Conservation (phyloP, 306 rosid species). For the Lotus japonicus region DNA sequence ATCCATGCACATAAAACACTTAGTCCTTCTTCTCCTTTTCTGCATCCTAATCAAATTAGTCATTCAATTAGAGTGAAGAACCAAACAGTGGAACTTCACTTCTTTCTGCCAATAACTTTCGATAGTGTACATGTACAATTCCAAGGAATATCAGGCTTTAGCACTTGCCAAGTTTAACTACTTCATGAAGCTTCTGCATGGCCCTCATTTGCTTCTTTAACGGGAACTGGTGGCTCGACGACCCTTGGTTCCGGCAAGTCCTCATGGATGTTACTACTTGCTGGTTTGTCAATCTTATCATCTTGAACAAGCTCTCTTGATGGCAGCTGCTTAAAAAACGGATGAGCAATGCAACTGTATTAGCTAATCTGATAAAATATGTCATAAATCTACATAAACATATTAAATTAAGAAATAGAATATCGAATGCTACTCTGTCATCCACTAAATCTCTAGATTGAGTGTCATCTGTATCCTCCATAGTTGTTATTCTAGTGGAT, state of each 20-base stretch:
- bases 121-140: not conserved
- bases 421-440: constrained; percentile 1
- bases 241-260: not conserved
- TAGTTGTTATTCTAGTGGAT: not conserved
- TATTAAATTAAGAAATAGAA: not conserved
- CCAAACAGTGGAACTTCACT: not conserved
- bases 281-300: not conserved
- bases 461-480: constrained; percentile 3
- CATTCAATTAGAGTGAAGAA: not conserved
- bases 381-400: not conserved
- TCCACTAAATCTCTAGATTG: constrained; percentile 11
- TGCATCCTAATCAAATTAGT: not conserved
- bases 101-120: not conserved
- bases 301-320: not conserved
- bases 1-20: not conserved
- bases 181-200: constrained; percentile 1
- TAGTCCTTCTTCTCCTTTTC: not conserved
- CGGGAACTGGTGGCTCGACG: not conserved
- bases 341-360: not conserved
- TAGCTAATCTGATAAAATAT: not conserved
- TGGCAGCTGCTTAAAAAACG: not conserved
- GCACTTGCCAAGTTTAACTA: not conserved
- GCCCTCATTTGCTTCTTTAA: not conserved
- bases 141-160: not conserved
- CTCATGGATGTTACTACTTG: not conserved